Evolutionary conservation across 441 rosid species (phyloP).

Genomic region (Arabidopsis hybrid): DNA sequence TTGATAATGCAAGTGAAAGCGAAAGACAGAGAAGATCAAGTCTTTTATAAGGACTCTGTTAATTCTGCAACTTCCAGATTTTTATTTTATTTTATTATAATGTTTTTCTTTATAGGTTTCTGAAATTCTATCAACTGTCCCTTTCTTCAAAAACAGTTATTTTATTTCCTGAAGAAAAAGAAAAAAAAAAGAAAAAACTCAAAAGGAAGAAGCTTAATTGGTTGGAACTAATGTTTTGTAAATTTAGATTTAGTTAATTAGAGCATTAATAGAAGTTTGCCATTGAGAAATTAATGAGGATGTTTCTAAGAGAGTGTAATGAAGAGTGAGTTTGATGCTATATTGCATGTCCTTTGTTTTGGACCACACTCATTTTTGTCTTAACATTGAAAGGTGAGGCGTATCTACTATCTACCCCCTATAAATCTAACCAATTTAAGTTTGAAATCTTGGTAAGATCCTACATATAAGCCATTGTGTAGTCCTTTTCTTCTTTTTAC

Average conservation of each 20-base stretch:
- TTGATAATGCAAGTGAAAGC: constrained; percentile 52
- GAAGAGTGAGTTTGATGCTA: constrained; percentile 30
- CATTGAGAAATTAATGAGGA: constrained; percentile 10
- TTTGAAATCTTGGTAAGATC: constrained; percentile 37
- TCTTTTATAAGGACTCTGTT: constrained; percentile 30
- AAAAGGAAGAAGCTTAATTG: background rate
- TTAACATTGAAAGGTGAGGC: constrained; percentile 47
- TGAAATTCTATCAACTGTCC: constrained; percentile 6
- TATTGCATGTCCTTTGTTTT: constrained; percentile 40
- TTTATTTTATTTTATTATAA: background rate
- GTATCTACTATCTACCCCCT: constrained; percentile 42
- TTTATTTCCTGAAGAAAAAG: background rate
- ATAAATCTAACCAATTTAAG: constrained; percentile 20
- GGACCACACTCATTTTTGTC: constrained; percentile 44
- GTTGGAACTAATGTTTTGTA: background rate
- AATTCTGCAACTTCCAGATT: constrained; percentile 15
- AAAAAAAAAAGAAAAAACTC: background rate
- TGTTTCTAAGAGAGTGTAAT: constrained; percentile 18
- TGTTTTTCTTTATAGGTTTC: constrained; percentile 11
- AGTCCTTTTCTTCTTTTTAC: constrained; percentile 44
- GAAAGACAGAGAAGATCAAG: constrained; percentile 45
- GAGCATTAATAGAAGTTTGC: constrained; percentile 13
- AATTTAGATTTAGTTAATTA: constrained; percentile 1
- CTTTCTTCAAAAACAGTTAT: constrained; percentile 17
- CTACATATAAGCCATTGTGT: constrained; percentile 29